Evolutionary conservation across 495 filamentous ascomycete species (phyloP).

Genomic region (Acidiella bohemica): DNA sequence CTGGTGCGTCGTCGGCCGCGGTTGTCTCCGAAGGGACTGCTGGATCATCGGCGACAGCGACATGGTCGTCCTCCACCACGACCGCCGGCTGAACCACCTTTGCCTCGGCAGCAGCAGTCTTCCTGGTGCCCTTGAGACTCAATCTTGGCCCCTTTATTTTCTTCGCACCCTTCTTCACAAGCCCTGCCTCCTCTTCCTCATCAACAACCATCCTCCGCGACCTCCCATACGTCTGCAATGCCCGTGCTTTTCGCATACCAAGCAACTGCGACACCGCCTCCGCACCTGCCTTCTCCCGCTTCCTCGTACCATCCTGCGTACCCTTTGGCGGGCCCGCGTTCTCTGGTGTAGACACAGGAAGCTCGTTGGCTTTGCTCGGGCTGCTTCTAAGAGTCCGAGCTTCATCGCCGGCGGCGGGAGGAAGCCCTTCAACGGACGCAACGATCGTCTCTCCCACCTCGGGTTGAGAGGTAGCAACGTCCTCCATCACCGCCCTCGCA

Average conservation of each 20-base stretch:
- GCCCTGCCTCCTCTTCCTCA: background rate
- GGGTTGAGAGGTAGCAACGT: too few species aligned
- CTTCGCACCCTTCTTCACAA: background rate
- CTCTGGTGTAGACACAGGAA: background rate
- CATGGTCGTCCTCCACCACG: background rate
- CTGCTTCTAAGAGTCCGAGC: conserved; percentile 4
- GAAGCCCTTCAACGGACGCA: too few species aligned
- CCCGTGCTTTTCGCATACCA: conserved; percentile 2
- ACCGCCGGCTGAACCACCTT: background rate
- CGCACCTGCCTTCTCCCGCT: conserved; percentile 19
- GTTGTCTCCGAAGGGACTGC: background rate
- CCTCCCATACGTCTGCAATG: background rate
- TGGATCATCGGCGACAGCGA: background rate
- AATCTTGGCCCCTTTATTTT: background rate
- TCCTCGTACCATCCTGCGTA: conserved; percentile 17
- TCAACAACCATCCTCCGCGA: background rate
- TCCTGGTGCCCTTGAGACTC: background rate
- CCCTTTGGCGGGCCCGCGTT: conserved; percentile 3
- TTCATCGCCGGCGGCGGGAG: too few species aligned
- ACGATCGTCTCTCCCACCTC: too few species aligned
- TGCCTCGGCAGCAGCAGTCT: background rate
- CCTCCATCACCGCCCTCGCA: too few species aligned
- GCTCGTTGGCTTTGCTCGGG: conserved; percentile 16
- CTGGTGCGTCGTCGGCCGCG: background rate
- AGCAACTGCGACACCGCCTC: conserved; percentile 14